Evolutionary conservation across 805 yeast species (phyloP), one percentile per base, ranked within the genome.

Genomic region (Cyberlindnera xylosilytica): DNA sequence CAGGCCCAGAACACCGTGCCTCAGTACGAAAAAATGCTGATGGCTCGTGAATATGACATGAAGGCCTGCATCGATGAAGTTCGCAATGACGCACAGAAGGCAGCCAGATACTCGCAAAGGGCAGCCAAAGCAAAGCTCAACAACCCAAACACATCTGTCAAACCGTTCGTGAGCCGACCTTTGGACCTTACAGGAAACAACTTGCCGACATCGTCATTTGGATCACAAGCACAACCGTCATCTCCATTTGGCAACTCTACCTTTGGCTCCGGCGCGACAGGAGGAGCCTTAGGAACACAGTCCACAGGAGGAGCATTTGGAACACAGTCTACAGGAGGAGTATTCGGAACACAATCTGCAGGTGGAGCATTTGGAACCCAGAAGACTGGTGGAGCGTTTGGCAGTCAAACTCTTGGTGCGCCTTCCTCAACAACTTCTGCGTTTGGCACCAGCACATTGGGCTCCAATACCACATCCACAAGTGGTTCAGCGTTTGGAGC

Each of bases 21-120:
- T 0, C 66, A 64, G 13, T 74, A 69, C 49, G 72, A 69, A 33
- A 60, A 61, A 13, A 66, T 66, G 38, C 50, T 77, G 31, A 51
- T 52, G 2, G 66, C 71, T 4, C 63, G 84, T 52, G 60, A 59
- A 17, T 56, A 60, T 12, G 84, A 80, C 49, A 72, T 73, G 75
- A 58, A 62, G 27, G 61, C 60, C 34, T 72, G 78, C 45, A 44
- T 72, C 75, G 2, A 61, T 63, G 18, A 68, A 70, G 50, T 84
- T 82, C 6, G 83, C 81, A 65, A 84, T 36, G 80, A 71, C 55
- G 56, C 73, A n/a, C 84, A 81, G 19, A 29, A 16, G 16, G 32
- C 82, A 6, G 83, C 81, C 1, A 65, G 84, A 37, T 81, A 71
- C 55, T 56, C 73, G 13, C 84, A 81, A 45, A 50, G 68, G 17